A percentile compares a stretch with the other conserved stretches of the same genome.
These are phyloP conservation scores for Penicillium crustosum DNA, from an alignment of 2,329 filamentous ascomycete species.

Conservation along the genomic window DNA sequence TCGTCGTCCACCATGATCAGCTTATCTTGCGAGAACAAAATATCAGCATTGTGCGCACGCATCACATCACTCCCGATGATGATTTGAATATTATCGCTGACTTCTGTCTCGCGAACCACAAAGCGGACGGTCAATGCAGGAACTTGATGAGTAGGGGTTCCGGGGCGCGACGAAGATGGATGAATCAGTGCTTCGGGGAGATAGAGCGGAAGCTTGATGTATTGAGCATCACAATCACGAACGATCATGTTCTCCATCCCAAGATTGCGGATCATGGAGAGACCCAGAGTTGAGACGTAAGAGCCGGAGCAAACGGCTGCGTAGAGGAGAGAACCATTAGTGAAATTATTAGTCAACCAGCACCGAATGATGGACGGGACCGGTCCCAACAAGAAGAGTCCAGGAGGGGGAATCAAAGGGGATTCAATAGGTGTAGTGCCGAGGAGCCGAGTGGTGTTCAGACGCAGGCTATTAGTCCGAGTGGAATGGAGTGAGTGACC, in stretches of 20 bases:
- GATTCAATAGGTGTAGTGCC: slow-evolving; percentile 65
- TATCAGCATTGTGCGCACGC: slow-evolving; percentile 80
- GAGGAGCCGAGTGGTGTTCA: slow-evolving; percentile 67
- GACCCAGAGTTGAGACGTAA: slow-evolving; percentile 79
- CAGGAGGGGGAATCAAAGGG: slow-evolving; percentile 75
- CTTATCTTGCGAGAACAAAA: slow-evolving; percentile 88
- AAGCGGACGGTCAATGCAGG: slow-evolving; percentile 81
- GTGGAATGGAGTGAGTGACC: slow-evolving; percentile 75
- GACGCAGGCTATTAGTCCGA: slow-evolving; percentile 81
- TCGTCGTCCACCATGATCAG: slow-evolving; percentile 86
- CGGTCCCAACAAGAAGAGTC: slow-evolving; percentile 79
- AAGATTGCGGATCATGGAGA: slow-evolving; percentile 71
- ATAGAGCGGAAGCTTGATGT: slow-evolving; percentile 77
- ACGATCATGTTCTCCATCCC: slow-evolving; percentile 67
- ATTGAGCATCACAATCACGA: slow-evolving; percentile 64
- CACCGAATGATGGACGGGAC: slow-evolving; percentile 94
- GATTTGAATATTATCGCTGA: slow-evolving; percentile 68
- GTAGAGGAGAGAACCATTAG: slow-evolving; percentile 83
- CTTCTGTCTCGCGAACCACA: slow-evolving; percentile 60
- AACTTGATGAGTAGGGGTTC: slow-evolving; percentile 72
- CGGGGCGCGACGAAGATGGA: slow-evolving; percentile 66
- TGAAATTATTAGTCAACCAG: slow-evolving; percentile 89
- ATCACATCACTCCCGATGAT: slow-evolving; percentile 89
- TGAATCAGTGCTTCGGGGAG: slow-evolving; percentile 88
- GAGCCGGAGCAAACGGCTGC: slow-evolving; percentile 91